Conservation (phyloP, 2,329 filamentous ascomycete genomes). For the Phaeosphaeriaceae sp. region DNA sequence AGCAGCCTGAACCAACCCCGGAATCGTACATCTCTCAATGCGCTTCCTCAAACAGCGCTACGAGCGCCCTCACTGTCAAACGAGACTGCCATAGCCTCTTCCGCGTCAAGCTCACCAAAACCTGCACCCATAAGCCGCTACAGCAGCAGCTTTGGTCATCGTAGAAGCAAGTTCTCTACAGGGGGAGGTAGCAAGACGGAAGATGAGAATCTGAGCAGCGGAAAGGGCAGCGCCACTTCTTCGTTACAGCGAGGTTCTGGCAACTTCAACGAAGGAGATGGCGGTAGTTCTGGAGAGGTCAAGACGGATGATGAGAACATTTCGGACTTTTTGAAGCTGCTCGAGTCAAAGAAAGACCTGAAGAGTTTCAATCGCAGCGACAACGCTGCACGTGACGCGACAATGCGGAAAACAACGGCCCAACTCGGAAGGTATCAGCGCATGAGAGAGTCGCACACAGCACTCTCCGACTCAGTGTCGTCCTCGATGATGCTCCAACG, state of each 20-base stretch:
- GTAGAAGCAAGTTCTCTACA: conserved; percentile 77
- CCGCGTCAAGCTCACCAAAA: conserved; percentile 77
- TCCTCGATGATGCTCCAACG: conserved; percentile 85
- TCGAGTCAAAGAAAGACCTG: conserved; percentile 88
- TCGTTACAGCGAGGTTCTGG: conserved; percentile 78
- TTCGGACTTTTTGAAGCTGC: conserved; percentile 85
- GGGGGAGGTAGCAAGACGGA: conserved; percentile 73
- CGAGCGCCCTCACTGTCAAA: conserved; percentile 68
- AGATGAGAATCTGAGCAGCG: conserved; percentile 79
- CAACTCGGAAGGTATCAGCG: conserved; percentile 84
- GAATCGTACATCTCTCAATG: conserved; percentile 74
- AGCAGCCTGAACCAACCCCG: conserved; percentile 58
- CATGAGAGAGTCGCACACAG: conserved; percentile 88
- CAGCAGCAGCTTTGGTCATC: conserved; percentile 92
- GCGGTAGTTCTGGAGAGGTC: conserved; percentile 68
- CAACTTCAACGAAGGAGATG: conserved; percentile 72
- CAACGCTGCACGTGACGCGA: conserved; percentile 64
- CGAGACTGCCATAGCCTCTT: conserved; percentile 67
- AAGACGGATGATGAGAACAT: conserved; percentile 91
- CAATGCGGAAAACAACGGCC: conserved; percentile 76
- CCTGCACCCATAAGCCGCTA: conserved; percentile 81
- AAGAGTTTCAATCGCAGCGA: conserved; percentile 76
- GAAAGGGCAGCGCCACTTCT: conserved; percentile 76
- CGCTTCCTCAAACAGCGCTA: conserved; percentile 76
- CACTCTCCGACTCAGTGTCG: conserved; percentile 89